Evolutionary conservation across 208 protist genomes (phyloP), one percentile per base, ranked within the genome.

Genomic region (Jaenimonas drosophilae): DNA sequence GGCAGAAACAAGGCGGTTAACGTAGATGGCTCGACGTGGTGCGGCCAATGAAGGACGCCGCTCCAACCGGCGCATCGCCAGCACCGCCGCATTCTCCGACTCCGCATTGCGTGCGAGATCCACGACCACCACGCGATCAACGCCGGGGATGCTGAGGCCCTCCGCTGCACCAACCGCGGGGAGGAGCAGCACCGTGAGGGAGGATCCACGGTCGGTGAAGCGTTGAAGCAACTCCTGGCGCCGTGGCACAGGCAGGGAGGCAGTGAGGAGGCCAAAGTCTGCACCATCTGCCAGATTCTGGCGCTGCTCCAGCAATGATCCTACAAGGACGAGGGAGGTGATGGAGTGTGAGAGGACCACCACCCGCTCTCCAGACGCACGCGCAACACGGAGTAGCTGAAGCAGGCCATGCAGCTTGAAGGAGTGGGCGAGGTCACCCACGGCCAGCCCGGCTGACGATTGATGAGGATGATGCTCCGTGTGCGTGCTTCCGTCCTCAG

Each of bases 341-440:
- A 59, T 21, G 1, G 53, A 59, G 53, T 59, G 53, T 2, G 53
- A 59, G 32, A 49, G 45, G 25, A 59, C 53, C 1, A 59, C 12
- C 32, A 59, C 43, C 23, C 51, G 49, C 27, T 59, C 53, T 11
- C 27, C 19, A 12, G 37, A 31, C 7, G 26, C 17, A 6, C 49
- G 44, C 3, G 43, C 44, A 20, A 6, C 19, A 20, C 20, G 43
- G 26, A 59, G 30, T 3, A 50, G 43, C 19, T 46, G 27, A 20
- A 52, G 32, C 30, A 59, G 34, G 6, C 27, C 53, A 5, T 38
- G 41, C 41, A 59, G 41, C 29, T 59, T 59, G 43, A 41, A 59
- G 11, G 44, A 44, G 53, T 59, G 38, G 36, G 24, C 31, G 1
- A 59, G 44, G 3, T 33, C 26, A 0, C 30, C 52, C 31, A 58